phyloP scores from a whole-genome alignment of 495 filamentous ascomycete species.

The Penicillium longicatenatum region DNA sequence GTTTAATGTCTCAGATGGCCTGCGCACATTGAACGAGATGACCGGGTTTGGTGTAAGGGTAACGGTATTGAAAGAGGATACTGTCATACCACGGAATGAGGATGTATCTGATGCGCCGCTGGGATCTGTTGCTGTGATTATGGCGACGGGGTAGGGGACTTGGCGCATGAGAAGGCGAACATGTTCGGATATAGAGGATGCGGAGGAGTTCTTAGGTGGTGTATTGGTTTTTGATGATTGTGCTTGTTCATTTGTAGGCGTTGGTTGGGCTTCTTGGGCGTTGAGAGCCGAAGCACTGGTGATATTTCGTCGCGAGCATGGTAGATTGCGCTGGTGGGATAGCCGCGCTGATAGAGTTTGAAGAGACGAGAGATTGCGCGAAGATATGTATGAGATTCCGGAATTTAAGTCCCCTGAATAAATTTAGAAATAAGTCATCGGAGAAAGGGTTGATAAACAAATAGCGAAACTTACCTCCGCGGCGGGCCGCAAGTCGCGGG shows the following conservation, averaged over 20 bases:
- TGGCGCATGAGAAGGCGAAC: slow-evolving; percentile 68
- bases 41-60: slow-evolving; percentile 65
- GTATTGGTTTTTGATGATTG: not conserved
- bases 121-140: slow-evolving; percentile 59
- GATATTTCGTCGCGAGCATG: slow-evolving; percentile 15
- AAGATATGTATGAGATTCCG: not conserved
- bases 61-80: slow-evolving; percentile 82
- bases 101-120: slow-evolving; percentile 22
- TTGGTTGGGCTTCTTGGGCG: not conserved
- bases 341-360: slow-evolving; percentile 4
- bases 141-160: slow-evolving; percentile 72
- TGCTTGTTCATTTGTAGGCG: not conserved
- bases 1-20: slow-evolving; percentile 69
- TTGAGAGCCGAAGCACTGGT: slow-evolving; percentile 20
- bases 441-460: not conserved
- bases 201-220: slow-evolving; percentile 1
- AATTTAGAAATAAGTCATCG: not conserved
- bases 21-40: slow-evolving; percentile 77
- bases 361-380: not conserved
- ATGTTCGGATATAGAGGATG: slow-evolving; percentile 33
- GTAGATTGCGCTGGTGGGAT: not conserved
- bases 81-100: slow-evolving; percentile 65
- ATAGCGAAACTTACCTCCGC: slow-evolving; percentile 27
- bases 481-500: slow-evolving; percentile 28
- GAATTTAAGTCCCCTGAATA: slow-evolving; percentile 1